Conservation (phyloP, 371 early-diverging fungal species). For the Thermomucor indicae-seudaticae region DNA sequence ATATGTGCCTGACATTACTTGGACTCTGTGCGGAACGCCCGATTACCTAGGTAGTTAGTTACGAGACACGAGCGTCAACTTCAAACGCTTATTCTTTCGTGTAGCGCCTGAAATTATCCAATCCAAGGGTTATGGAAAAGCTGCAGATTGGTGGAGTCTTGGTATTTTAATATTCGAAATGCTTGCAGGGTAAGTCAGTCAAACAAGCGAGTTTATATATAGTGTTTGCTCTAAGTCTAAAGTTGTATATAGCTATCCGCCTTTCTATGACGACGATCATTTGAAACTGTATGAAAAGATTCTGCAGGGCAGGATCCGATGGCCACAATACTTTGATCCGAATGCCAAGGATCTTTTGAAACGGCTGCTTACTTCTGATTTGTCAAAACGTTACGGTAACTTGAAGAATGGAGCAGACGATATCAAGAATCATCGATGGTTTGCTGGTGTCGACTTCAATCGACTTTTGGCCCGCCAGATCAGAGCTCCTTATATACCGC, state of each 20-base stretch:
- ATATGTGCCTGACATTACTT: conserved; percentile 85
- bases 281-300: conserved; percentile 95
- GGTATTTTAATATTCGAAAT: conserved; percentile 87
- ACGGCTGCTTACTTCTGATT: conserved; percentile 81
- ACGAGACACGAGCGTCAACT: not conserved
- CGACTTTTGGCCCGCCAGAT: conserved; percentile 70
- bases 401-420: conserved; percentile 84
- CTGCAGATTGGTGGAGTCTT: conserved; percentile 98
- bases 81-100: conserved; percentile 41
- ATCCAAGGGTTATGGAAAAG: conserved; percentile 93
- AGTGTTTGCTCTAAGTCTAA: not conserved
- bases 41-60: conserved; percentile 72
- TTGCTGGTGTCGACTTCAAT: conserved; percentile 90
- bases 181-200: conserved; percentile 28
- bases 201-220: not conserved
- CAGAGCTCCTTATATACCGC: conserved; percentile 89
- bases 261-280: conserved; percentile 96
- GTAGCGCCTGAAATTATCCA: conserved; percentile 97
- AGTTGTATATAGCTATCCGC: conserved; percentile 77
- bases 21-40: conserved; percentile 99
- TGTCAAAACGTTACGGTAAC: conserved; percentile 91
- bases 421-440: conserved; percentile 95
- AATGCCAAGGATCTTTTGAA: conserved; percentile 88
- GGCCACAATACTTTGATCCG: conserved; percentile 90
- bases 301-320: conserved; percentile 79